Evolutionary conservation across 2,329 filamentous ascomycete species (phyloP).

Genomic region (Elsinoe perseae): DNA sequence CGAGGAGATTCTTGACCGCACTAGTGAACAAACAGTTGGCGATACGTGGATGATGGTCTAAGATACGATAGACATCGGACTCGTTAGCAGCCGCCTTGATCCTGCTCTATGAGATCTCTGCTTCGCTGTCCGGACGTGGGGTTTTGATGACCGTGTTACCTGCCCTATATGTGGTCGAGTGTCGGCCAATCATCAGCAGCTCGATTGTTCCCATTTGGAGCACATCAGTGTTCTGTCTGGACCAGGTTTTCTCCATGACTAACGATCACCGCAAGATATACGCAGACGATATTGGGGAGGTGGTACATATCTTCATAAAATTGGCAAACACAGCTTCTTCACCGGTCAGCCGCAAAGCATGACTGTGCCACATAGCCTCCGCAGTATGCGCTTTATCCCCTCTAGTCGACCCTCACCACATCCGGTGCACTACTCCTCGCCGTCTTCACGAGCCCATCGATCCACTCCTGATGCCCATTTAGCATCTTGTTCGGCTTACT

Average conservation of each 20-base stretch:
- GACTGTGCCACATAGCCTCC: too few species aligned
- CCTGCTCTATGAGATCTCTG: constrained; percentile 1
- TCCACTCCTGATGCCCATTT: constrained; percentile 33
- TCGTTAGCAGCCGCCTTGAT: constrained; percentile 12
- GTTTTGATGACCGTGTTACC: not conserved
- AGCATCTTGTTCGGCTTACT: constrained; percentile 32
- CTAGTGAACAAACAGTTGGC: constrained; percentile 15
- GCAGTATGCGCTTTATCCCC: too few species aligned
- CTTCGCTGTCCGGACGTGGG: not conserved
- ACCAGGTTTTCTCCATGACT: too few species aligned
- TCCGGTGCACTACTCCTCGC: constrained; percentile 18
- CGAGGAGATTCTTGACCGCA: not conserved
- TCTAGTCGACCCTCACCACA: not conserved
- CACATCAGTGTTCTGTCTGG: too few species aligned
- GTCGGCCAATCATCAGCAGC: not conserved
- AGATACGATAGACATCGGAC: constrained; percentile 17
- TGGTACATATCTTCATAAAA: too few species aligned
- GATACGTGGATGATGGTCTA: constrained; percentile 16
- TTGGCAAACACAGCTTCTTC: too few species aligned
- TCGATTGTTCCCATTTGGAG: too few species aligned
- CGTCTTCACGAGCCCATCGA: constrained; percentile 29
- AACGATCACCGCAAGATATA: too few species aligned
- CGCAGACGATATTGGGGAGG: too few species aligned
- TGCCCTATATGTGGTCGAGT: not conserved
- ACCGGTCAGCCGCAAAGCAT: too few species aligned